phyloP scores from a whole-genome alignment of 257 asterid species.

The Solanum okadae region DNA sequence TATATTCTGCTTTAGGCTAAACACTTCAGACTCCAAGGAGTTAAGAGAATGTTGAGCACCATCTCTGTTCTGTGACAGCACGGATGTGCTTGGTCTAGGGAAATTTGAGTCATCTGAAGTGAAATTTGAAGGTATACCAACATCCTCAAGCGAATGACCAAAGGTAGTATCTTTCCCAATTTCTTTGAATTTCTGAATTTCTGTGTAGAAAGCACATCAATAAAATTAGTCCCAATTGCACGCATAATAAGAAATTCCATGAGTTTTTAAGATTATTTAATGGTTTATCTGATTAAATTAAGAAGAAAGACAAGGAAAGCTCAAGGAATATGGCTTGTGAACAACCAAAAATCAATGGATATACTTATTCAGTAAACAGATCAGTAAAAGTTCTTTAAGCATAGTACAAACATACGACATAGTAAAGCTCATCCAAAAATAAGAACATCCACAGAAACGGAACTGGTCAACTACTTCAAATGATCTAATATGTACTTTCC shows the following conservation, averaged over 20 bases:
- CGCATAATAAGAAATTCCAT: neutral
- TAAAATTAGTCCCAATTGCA: neutral
- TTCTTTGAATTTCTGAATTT: conserved; percentile 55
- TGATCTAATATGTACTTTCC: neutral
- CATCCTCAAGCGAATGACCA: neutral
- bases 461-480: neutral
- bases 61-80: conserved; percentile 14
- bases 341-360: neutral
- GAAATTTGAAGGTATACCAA: neutral
- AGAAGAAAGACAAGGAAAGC: neutral
- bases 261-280: neutral
- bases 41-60: conserved; percentile 2
- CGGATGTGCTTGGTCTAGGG: conserved; percentile 14
- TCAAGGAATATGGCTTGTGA: neutral
- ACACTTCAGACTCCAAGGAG: conserved; percentile 25
- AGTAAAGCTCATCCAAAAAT: neutral
- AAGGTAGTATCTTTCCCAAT: conserved; percentile 25
- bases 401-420: neutral
- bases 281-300: neutral
- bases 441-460: neutral
- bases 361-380: neutral
- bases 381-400: neutral
- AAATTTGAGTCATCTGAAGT: conserved; percentile 18
- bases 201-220: conserved; percentile 23
- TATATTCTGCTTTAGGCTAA: conserved; percentile 8